phyloP scores from a whole-genome alignment of 345 rosid genomes.

The Barbarea vulgaris region DNA sequence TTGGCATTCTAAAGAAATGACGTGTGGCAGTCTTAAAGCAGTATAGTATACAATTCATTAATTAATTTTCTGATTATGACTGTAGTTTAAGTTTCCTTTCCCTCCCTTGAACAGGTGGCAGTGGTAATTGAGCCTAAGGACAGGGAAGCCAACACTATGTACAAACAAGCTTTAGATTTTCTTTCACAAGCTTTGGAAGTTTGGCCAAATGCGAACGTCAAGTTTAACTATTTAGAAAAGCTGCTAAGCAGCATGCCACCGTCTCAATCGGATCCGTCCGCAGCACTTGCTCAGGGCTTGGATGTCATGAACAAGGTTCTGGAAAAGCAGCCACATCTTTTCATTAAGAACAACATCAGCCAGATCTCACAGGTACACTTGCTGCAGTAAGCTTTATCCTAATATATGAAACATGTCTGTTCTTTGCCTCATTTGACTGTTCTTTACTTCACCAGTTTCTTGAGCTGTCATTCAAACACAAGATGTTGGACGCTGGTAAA shows the following conservation, averaged over 20 bases:
- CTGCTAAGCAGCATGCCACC: conserved; percentile 82
- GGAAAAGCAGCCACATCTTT: conserved; percentile 95
- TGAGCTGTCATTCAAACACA: conserved; percentile 94
- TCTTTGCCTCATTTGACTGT: conserved; percentile 27
- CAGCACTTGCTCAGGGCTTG: conserved; percentile 94
- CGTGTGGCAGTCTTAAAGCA: background rate
- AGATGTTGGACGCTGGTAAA: conserved; percentile 92
- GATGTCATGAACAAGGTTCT: conserved; percentile 98
- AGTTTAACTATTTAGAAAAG: conserved; percentile 92
- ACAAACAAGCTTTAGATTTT: conserved; percentile 85
- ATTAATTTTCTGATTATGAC: conserved; percentile 5
- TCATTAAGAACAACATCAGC: conserved; percentile 82
- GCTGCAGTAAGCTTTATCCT: conserved; percentile 22
- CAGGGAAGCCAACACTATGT: conserved; percentile 86
- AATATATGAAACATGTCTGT: conserved; percentile 11
- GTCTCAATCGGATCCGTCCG: conserved; percentile 93
- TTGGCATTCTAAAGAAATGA: background rate
- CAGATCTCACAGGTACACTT: conserved; percentile 86
- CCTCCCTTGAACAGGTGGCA: conserved; percentile 68
- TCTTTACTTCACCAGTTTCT: conserved; percentile 64
- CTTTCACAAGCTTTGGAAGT: conserved; percentile 97
- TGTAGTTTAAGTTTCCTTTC: conserved; percentile 24
- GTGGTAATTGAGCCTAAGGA: conserved; percentile 95
- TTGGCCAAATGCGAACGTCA: conserved; percentile 96
- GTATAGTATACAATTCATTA: background rate